Evolutionary conservation across 306 rosid genomes (phyloP).

Genomic region (Mimosa bimucronata): DNA sequence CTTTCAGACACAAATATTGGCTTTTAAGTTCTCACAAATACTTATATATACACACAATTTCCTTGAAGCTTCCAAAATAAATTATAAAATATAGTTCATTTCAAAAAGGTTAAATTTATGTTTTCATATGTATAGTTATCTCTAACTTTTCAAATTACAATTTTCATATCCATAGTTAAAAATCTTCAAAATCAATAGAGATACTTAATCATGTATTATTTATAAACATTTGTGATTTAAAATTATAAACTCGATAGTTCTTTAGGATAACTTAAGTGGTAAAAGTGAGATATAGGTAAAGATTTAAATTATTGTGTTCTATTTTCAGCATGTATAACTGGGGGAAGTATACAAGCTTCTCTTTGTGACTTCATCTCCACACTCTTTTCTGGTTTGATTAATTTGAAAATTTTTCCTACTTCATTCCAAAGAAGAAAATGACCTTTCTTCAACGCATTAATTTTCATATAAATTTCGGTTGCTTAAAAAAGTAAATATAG

Average conservation of each 20-base stretch:
- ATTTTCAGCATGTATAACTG: not conserved
- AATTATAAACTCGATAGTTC: not conserved
- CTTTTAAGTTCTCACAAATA: not conserved
- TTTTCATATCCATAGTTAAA: too few relatives aligned
- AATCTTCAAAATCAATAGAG: too few relatives aligned
- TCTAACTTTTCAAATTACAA: too few relatives aligned
- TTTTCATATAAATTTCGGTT: not conserved
- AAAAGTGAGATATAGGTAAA: not conserved
- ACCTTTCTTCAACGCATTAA: not conserved
- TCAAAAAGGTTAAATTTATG: too few relatives aligned
- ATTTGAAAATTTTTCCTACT: not conserved
- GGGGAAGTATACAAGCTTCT: not conserved
- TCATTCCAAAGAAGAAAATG: not conserved
- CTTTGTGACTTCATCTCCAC: not conserved
- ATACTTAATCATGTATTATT: too few relatives aligned
- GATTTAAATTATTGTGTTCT: not conserved
- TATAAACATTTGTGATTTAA: too few relatives aligned
- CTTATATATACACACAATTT: not conserved
- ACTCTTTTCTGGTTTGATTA: not conserved
- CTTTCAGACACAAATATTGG: too few relatives aligned
- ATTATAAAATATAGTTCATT: not conserved
- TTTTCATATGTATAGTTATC: not conserved
- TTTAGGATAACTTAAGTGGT: not conserved
- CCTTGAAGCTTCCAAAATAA: not conserved
- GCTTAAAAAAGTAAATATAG: not conserved